Base-by-base conservation (phyloP, 2,329 filamentous ascomycete genomes). In the Aschersonia sp. region DNA sequence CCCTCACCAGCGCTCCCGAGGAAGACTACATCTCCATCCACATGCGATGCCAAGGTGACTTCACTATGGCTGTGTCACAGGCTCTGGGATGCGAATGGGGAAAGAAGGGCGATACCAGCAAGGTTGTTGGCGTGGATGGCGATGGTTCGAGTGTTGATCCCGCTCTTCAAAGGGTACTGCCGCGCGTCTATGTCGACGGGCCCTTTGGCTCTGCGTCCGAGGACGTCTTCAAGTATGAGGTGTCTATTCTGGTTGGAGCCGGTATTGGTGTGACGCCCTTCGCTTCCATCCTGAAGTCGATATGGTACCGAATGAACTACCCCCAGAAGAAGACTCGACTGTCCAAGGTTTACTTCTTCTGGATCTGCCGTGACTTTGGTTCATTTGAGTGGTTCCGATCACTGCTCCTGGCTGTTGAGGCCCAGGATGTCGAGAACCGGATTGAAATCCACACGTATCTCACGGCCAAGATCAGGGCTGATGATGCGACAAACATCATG, bases 301-400 rank as follows among this genome's bases (percentile, higher is more conserved):
- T 94, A 66, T 94, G 87, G 87, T 94, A 92, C 70, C 79, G 86
- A 45, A 88, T 90, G 82, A 90, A 88, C 72, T 89, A 87, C 66
- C 83, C 84, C 3, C 81, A 86, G 62, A 78, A 82, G 64, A 84
- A 83, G 67, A 89, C 84, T 3, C 74, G 84, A 4, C 73, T 94
- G 42, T 76, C 81, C 58, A 94, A 92, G 65, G 85, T 94, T 30
- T 94, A 92, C 70, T 92, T 92, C 71, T 88, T 92, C 75, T 92
- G 87, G 87, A 81, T 92, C 52, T 90, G 86, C 71, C 76, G 86
- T 64, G 86, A 92, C 64, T 90, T 90, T 59, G 85, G 83, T 35
- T 87, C 83, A 0, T 89, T 92, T 57, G 86, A 92, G 70, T 94
- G 87, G 87, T 92, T 92, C 73, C 76, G 85, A 45, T 89, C 84